phyloP scores from a whole-genome alignment of 257 asterid species.

The Penstemon eatonii region DNA sequence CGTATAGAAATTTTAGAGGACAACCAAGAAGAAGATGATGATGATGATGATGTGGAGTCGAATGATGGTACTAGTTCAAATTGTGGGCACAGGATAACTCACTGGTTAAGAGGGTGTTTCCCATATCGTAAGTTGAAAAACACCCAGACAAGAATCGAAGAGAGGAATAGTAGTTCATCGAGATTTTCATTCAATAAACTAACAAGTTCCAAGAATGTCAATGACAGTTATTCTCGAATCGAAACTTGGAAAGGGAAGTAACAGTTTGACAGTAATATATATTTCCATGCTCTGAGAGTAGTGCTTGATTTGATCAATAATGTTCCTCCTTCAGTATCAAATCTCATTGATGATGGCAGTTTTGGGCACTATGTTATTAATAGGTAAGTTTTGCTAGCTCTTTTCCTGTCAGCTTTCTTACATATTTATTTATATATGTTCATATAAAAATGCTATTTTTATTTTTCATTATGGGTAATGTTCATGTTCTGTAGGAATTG shows the following conservation, averaged over 20 bases:
- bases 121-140: conserved; percentile 46
- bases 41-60: conserved; percentile 24
- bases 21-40: conserved; percentile 28
- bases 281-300: conserved; percentile 1
- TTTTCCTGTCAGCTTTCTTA: no score
- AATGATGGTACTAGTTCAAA: conserved; percentile 27
- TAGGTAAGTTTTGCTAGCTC: no score
- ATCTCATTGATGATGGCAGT: not conserved
- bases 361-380: not conserved
- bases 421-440: no score
- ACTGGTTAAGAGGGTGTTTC: conserved; percentile 54
- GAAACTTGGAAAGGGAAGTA: conserved; percentile 36
- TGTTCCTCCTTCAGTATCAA: conserved; percentile 2
- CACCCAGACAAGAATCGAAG: conserved; percentile 34
- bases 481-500: no score
- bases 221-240: conserved; percentile 25
- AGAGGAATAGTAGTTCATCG: conserved; percentile 31
- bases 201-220: conserved; percentile 43
- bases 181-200: conserved; percentile 29
- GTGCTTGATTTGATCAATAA: not conserved
- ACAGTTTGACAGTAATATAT: conserved; percentile 6
- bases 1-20: conserved; percentile 27
- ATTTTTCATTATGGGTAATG: no score
- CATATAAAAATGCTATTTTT: no score
- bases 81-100: conserved; percentile 40